Conservation (phyloP, 2,329 filamentous ascomycete genomes). For the Xylariomycetidae sp. region DNA sequence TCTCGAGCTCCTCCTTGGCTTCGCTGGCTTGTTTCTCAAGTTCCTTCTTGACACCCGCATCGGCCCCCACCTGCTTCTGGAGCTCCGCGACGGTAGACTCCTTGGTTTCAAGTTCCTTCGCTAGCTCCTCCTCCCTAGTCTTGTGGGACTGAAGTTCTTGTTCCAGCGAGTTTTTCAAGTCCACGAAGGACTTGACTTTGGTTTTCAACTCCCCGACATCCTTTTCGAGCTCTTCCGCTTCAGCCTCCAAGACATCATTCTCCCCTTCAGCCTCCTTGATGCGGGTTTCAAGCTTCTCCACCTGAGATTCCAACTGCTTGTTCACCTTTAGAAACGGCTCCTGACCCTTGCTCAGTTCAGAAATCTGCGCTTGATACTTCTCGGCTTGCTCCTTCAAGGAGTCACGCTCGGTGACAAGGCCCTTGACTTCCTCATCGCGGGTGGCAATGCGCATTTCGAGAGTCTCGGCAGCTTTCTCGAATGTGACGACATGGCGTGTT, state of each 20-base stretch:
- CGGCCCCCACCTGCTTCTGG: conserved; percentile 5
- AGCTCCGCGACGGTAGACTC: conserved; percentile 2
- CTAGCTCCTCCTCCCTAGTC: conserved; percentile 8
- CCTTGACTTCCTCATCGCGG: conserved; percentile 23
- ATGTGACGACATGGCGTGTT: conserved; percentile 17
- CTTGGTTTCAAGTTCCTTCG: conserved; percentile 11
- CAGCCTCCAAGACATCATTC: conserved; percentile 18
- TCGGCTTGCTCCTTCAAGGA: conserved; percentile 12
- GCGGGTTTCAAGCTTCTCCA: conserved; percentile 21
- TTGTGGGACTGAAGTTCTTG: conserved; percentile 14
- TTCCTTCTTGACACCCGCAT: neutral
- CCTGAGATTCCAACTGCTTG: conserved; percentile 22
- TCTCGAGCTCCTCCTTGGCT: conserved; percentile 10
- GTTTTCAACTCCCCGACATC: conserved; percentile 10
- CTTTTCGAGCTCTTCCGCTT: conserved; percentile 11
- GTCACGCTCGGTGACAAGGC: conserved; percentile 19
- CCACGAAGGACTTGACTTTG: conserved; percentile 5
- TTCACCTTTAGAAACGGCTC: conserved; percentile 13
- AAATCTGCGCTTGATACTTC: conserved; percentile 16
- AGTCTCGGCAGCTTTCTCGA: conserved; percentile 15
- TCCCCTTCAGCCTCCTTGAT: conserved; percentile 21
- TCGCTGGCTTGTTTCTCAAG: conserved; percentile 3
- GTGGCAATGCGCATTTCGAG: conserved; percentile 20
- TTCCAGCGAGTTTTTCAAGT: conserved; percentile 9
- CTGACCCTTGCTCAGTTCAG: conserved; percentile 12